Base-by-base conservation (phyloP, 177 flowering plant species). In the Tripterygium wilfordii region DNA sequence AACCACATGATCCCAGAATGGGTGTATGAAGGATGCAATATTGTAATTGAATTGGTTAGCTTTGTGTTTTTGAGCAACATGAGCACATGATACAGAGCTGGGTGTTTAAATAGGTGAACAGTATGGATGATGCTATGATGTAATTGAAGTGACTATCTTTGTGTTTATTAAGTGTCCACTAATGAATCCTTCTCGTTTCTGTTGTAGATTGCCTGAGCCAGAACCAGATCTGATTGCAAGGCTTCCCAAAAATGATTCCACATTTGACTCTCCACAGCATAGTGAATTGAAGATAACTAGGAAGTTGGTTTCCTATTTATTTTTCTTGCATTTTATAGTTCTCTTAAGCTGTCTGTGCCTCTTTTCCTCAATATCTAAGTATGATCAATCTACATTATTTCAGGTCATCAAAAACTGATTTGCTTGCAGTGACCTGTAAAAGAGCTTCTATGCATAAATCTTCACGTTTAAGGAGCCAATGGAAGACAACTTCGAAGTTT, bases 401-500 rank as follows among this genome's bases (percentile, higher is more conserved):
- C 61, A 64, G 74, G 60, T 43, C 54, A 26, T 27, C 26, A 17
- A 42, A 57, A 30, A 37, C 49, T 28, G 39, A 25, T 48, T 12
- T 48, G 14, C 38, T 25, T 15, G 26, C 53, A 32, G 28, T 42
- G 15, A 38, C 54, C 37, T 38, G 49, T 16, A 36, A 47, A 60
- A 48, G 44, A 53, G 38, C 64, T 45, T 35, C 37, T 25, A 15
- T 25, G 31, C 46, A 17, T 25, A 23, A 0, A 17, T 37, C 54
- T 42, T 45, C 54, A 15, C 36, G 12, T 35, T 35, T 32, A 15
- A 64, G 36, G 13, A 45, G 49, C 26, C 51, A 36, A 38, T 29
- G 53, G 53, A 66, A 56, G 60, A 62, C 15, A 29, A 48, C 31
- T 21, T 44, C 33, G 31, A 65, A 62, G 75, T 70, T 14, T 19